These are phyloP conservation scores for Dictyostelium citrinum DNA, from an alignment of 78 protist species.

Conservation along the genomic window DNA sequence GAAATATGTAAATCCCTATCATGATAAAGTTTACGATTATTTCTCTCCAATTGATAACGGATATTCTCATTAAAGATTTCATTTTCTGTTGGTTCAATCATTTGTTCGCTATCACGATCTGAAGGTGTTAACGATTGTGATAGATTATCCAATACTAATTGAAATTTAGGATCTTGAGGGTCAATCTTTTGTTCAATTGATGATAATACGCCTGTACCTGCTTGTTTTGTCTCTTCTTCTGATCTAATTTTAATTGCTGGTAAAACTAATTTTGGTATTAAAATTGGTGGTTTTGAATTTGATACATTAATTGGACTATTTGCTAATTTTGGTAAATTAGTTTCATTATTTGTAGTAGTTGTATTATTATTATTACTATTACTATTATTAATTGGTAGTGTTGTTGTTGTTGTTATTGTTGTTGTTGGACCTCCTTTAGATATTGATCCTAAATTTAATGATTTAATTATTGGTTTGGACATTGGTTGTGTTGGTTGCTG, in stretches of 20 bases:
- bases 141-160: conserved; percentile 61
- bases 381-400: background rate
- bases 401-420: background rate
- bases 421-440: background rate
- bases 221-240: conserved; percentile 5
- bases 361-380: too few species aligned
- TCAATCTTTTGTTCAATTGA: conserved; percentile 61
- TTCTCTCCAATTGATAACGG: conserved; percentile 63
- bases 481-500: background rate
- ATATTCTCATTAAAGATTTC: conserved; percentile 17
- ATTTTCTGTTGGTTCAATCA: conserved; percentile 50
- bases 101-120: background rate
- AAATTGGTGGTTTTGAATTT: background rate
- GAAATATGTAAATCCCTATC: conserved; percentile 78
- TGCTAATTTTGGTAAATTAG: background rate
- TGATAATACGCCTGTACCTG: background rate
- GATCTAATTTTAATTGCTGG: conserved; percentile 32
- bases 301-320: background rate
- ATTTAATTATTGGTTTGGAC: background rate
- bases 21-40: conserved; percentile 71
- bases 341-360: too few species aligned
- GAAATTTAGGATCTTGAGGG: conserved; percentile 68
- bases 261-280: conserved; percentile 32
- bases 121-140: background rate
- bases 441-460: background rate